Evolutionary conservation across 345 rosid species (phyloP), one percentile per base, ranked within the genome.

Genomic region (Eucalyptus erythrocorys): DNA sequence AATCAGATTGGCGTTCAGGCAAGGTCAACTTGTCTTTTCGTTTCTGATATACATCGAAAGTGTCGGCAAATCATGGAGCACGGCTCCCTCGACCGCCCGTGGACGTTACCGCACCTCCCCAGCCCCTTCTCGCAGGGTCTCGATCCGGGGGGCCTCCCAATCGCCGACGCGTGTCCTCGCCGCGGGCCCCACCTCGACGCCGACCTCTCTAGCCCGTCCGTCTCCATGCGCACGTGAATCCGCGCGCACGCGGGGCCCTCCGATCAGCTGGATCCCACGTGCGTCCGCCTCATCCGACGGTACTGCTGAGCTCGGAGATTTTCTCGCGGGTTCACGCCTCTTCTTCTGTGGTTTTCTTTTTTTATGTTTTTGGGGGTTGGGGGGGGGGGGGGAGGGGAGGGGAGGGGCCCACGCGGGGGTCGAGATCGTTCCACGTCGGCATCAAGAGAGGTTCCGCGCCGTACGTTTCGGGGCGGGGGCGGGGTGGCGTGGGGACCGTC

Each of bases 381-480:
- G n/a, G n/a, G n/a, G n/a, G n/a, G n/a, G n/a, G n/a, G n/a, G n/a
- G n/a, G n/a, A n/a, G n/a, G n/a, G n/a, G n/a, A n/a, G 30, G 59
- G 3, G 50, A 2, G 82, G 40, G 84, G n/a, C 86, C 88, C 51
- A 24, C 53, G n/a, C 53, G 4, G 47, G 81, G 24, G 81, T 90
- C 91, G 4, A 27, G 90, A 91, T 90, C 61, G 61, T 88, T 89
- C 92, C 92, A 88, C 90, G 89, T 61, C 45, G 21, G 55, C 88
- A 61, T 12, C 5, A 4, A 21, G 61, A 19, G 26, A 19, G 26
- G 43, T 68, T 17, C 26, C 6, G 4, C 5, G 6, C 82, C 15
- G 81, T 10, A 37, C 2, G 8, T 71, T 71, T 7, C 13, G 32
- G 6, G 37, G 43, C 37, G 15, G 68, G 50, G 6, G 89, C 64